Conservation (phyloP, 805 yeast species). For the Candida verbasci region DNA sequence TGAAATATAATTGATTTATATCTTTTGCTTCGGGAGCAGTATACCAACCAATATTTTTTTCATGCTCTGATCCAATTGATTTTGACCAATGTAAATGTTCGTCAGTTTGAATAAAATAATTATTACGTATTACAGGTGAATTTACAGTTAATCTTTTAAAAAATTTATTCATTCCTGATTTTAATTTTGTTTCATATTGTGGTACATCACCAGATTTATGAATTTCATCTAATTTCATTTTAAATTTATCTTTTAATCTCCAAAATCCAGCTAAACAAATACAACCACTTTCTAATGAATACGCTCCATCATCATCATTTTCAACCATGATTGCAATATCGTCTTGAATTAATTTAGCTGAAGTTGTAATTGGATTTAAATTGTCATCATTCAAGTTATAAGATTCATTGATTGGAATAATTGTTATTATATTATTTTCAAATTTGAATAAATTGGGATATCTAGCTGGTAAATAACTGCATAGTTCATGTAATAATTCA, state of each 20-base stretch:
- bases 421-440: conserved; percentile 46
- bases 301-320: conserved; percentile 51
- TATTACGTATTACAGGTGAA: conserved; percentile 63
- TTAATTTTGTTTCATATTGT: conserved; percentile 53
- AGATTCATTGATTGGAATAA: conserved; percentile 50
- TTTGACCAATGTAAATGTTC: conserved; percentile 59
- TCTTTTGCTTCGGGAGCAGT: conserved; percentile 50
- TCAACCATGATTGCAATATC: conserved; percentile 68
- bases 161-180: conserved; percentile 63
- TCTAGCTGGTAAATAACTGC: conserved; percentile 49
- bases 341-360: conserved; percentile 57
- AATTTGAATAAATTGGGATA: conserved; percentile 51
- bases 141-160: conserved; percentile 54
- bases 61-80: conserved; percentile 56
- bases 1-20: conserved; percentile 45
- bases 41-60: conserved; percentile 57
- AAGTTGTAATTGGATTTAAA: conserved; percentile 57
- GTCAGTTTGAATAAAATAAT: conserved; percentile 64
- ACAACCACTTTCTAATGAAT: conserved; percentile 55
- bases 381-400: conserved; percentile 24
- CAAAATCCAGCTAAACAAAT: conserved; percentile 66
- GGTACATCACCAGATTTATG: conserved; percentile 71
- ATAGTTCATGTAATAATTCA: conserved; percentile 52
- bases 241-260: conserved; percentile 59
- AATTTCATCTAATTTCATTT: conserved; percentile 50